phyloP scores from a whole-genome alignment of 352 stramenopile species.

The Phytophthora multivora region DNA sequence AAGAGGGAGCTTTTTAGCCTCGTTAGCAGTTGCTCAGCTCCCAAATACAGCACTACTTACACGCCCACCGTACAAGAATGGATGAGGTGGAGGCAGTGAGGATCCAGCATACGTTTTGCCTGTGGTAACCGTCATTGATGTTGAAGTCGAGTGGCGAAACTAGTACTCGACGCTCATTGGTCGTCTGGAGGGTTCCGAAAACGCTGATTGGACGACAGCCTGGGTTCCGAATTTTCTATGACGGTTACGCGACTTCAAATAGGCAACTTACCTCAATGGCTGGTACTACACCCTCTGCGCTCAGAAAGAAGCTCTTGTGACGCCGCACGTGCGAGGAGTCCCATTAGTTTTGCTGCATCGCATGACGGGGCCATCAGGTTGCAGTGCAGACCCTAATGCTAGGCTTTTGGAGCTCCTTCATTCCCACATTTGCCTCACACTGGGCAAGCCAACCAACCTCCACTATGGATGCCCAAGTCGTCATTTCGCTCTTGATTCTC shows the following conservation, averaged over 20 bases:
- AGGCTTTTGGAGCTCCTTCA: slow-evolving; percentile 20
- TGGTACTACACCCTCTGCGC: not conserved
- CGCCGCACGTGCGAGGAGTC: slow-evolving; percentile 7
- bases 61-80: not conserved
- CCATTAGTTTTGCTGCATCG: slow-evolving; percentile 18
- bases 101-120: not conserved
- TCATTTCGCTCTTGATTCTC: slow-evolving; percentile 63
- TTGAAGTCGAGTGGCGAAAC: slow-evolving; percentile 33
- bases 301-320: slow-evolving; percentile 21
- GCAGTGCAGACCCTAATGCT: not conserved
- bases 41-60: slow-evolving; percentile 2
- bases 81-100: not conserved
- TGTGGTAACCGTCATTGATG: slow-evolving; percentile 12
- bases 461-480: slow-evolving; percentile 35
- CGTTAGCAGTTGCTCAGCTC: not conserved
- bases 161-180: slow-evolving; percentile 11
- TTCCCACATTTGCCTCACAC: slow-evolving; percentile 19
- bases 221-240: slow-evolving; percentile 26
- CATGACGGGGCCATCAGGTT: slow-evolving; percentile 9
- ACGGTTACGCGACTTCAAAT: slow-evolving; percentile 14
- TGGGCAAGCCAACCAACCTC: slow-evolving; percentile 2
- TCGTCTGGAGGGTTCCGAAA: slow-evolving; percentile 16
- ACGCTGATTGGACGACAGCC: slow-evolving; percentile 9
- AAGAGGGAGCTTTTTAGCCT: too few relatives aligned
- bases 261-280: slow-evolving; percentile 5